phyloP scores from a whole-genome alignment of 129 eudicot genomes.

The Flaveria linearis region DNA sequence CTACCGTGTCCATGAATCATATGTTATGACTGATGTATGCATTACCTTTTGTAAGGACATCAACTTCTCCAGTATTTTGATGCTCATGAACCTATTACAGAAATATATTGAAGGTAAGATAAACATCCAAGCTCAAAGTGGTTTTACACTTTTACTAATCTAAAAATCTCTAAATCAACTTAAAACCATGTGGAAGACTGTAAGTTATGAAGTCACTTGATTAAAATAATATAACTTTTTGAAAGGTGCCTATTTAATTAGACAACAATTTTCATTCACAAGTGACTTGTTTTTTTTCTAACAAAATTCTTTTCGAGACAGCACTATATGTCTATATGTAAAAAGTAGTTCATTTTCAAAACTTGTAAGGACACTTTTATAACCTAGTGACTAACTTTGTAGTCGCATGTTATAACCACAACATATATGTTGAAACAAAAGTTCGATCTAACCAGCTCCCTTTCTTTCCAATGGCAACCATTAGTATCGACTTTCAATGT shows the following conservation, averaged over 20 bases:
- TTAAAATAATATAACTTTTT: not conserved
- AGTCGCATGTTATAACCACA: not conserved
- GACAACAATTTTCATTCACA: not conserved
- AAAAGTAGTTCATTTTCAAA: not conserved
- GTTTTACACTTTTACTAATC: not conserved
- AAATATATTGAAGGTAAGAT: not conserved
- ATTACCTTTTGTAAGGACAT: slow-evolving; percentile 24
- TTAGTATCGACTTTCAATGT: not conserved
- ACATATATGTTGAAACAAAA: slow-evolving; percentile 2
- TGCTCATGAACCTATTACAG: slow-evolving; percentile 29
- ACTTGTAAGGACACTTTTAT: not conserved
- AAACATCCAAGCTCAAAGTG: slow-evolving; percentile 4
- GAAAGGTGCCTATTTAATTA: not conserved
- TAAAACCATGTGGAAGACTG: not conserved
- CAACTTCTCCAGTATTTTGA: slow-evolving; percentile 18
- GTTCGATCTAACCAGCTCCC: not conserved
- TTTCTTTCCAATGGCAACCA: slow-evolving; percentile 16
- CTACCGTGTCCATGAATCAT: not conserved
- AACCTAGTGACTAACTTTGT: not conserved
- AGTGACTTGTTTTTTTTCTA: not conserved
- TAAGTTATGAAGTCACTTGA: not conserved
- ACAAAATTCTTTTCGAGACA: not conserved
- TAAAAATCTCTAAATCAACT: not conserved
- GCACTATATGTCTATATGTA: not conserved
- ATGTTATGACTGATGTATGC: not conserved